Conservation (phyloP, 768 basidiomycete genomes). For the Asterophora parasitica region DNA sequence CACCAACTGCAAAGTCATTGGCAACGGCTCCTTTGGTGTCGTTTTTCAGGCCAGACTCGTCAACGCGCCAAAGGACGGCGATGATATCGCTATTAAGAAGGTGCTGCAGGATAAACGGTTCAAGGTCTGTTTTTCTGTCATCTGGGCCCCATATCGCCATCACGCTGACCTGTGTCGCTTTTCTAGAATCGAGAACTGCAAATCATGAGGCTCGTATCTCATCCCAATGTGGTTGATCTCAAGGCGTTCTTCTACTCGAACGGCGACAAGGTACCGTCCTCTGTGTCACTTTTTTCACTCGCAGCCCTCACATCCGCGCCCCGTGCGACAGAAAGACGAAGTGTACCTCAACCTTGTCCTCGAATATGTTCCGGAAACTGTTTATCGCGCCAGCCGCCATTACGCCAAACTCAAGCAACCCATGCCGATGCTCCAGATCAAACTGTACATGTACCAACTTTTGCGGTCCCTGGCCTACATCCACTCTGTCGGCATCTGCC, state of each 20-base stretch:
- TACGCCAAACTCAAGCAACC: constrained; percentile 99
- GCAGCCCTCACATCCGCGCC: constrained; percentile 11
- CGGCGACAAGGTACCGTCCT: constrained; percentile 84
- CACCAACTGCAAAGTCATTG: constrained; percentile 97
- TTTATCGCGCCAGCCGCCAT: constrained; percentile 97
- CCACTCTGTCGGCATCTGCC: constrained; percentile 98
- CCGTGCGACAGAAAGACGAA: constrained; percentile 83
- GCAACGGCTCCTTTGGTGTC: constrained; percentile 98
- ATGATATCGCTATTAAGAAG: constrained; percentile 99
- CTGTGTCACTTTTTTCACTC: constrained; percentile 9
- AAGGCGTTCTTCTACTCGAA: constrained; percentile 99
- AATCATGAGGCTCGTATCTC: constrained; percentile 95
- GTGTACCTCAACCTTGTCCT: constrained; percentile 98
- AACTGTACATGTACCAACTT: constrained; percentile 99
- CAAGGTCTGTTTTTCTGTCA: constrained; percentile 65
- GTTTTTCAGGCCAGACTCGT: constrained; percentile 94
- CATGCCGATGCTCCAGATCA: constrained; percentile 99
- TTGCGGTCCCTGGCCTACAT: constrained; percentile 98
- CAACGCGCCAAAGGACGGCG: constrained; percentile 53
- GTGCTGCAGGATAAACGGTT: constrained; percentile 99
- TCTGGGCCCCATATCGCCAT: constrained; percentile 12
- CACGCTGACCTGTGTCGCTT: constrained; percentile 3
- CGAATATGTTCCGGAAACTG: constrained; percentile 99
- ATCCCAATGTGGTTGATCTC: constrained; percentile 97
- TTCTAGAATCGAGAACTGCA: constrained; percentile 95